Base-by-base conservation (phyloP, 345 rosid genomes). In the Viola odorata region DNA sequence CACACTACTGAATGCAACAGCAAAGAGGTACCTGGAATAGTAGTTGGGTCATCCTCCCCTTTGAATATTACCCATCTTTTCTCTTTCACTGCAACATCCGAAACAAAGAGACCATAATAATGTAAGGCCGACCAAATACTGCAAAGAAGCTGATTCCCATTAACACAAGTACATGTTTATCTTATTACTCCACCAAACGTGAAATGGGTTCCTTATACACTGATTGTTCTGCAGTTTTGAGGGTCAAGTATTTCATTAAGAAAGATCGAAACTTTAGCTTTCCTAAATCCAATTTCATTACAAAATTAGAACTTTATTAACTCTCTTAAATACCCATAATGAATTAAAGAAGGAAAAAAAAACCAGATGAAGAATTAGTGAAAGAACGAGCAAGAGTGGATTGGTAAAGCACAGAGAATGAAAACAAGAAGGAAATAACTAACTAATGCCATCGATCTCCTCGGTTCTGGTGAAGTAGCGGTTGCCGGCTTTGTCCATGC, bases 21-120 rank as follows among this genome's bases (percentile, higher is more conserved):
- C 14, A 47, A 40, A 47, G 38, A 61, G 75, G 58, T 72, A 94
- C 97, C 97, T 17, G 97, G 96, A 58, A 94, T 32, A 11, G 85
- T 79, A 44, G 95, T 90, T 63, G 99, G 99, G 62, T 94, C 97
- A 59, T 80, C 73, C 71, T 94, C 97, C 54, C 88, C 80, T 77
- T 83, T 88, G 76, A 94, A 90, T 50, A 61, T 49, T 44, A 90
- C 96, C 91, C 96, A 94, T 84, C 95, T 83, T 78, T 87, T 94
- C 89, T 88, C 99, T 82, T 90, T 94, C 75, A 78, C 99, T 94
- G 80, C 37, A 64, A 75, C 69, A 70, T 50, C 37, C 62, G 55
- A 52, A 59, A 66, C 32, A 23, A 23, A 23, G 32, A 23, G 32
- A 23, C 32, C 32, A 23, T 23, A 23, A 23, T 23, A 23, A 23